These are phyloP conservation scores for Halophytophthora batemanensis DNA, from an alignment of 352 stramenopile genomes.

Conservation along the genomic window DNA sequence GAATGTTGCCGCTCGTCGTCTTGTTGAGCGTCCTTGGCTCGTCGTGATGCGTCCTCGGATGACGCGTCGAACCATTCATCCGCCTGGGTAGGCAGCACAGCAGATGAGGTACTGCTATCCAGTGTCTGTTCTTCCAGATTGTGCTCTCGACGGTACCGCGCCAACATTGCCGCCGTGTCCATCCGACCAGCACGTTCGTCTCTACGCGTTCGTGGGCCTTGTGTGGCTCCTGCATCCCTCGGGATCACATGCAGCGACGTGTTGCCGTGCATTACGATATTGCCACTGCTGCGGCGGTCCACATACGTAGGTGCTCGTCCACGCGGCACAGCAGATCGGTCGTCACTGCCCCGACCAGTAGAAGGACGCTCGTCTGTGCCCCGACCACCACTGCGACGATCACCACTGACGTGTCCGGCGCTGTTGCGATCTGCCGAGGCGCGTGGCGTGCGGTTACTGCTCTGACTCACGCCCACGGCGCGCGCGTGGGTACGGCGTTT, in stretches of 20 bases:
- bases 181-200: slow-evolving; percentile 18
- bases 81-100: slow-evolving; percentile 16
- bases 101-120: slow-evolving; percentile 19
- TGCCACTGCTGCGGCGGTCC: no score
- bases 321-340: no score
- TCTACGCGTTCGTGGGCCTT: neutral
- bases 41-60: slow-evolving; percentile 15
- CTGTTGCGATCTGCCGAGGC: no score
- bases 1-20: slow-evolving; percentile 7
- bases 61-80: slow-evolving; percentile 30
- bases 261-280: no score
- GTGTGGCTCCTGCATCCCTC: neutral
- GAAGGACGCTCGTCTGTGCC: no score
- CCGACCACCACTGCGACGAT: no score
- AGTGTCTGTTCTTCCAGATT: slow-evolving; percentile 21
- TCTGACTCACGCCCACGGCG: no score
- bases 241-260: no score
- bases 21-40: slow-evolving; percentile 6
- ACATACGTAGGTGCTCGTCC: neutral
- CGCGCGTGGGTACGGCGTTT: slow-evolving; percentile 13
- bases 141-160: slow-evolving; percentile 28
- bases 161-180: slow-evolving; percentile 26
- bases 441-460: no score
- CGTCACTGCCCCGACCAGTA: no score
- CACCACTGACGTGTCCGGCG: no score